Conservation (phyloP, 441 rosid species). For the Pelargonium cotyledonis region DNA sequence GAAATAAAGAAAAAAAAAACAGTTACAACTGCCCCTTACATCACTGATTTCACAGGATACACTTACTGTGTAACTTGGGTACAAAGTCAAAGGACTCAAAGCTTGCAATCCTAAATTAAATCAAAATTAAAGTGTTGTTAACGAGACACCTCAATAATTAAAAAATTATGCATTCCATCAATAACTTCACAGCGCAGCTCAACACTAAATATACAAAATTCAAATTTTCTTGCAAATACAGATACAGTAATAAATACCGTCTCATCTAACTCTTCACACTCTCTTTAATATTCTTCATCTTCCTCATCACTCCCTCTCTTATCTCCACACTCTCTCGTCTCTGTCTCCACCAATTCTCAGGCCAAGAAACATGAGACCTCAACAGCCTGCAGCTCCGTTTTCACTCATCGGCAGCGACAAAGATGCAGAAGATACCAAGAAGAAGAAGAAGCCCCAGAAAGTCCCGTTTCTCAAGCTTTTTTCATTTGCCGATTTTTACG, state of each 20-base stretch:
- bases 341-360: not conserved
- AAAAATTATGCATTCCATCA: not conserved
- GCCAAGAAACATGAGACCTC: not conserved
- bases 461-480: not conserved
- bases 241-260: constrained; percentile 1
- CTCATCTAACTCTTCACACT: constrained; percentile 6
- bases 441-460: constrained; percentile 2
- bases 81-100: not conserved
- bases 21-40: not conserved
- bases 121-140: no score
- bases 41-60: not conserved
- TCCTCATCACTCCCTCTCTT: not conserved
- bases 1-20: not conserved
- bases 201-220: not conserved
- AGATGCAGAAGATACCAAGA: not conserved
- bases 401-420: not conserved
- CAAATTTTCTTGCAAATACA: not conserved
- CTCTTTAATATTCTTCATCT: constrained; percentile 1
- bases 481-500: not conserved
- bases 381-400: not conserved
- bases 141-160: no score
- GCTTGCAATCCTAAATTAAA: no score
- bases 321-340: no score
- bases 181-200: not conserved
- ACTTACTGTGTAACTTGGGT: not conserved